A percentile compares a stretch with the other conserved stretches of the same genome.
Conservation (phyloP, 2,329 filamentous ascomycete genomes). For the Fusarium pilosicola region DNA sequence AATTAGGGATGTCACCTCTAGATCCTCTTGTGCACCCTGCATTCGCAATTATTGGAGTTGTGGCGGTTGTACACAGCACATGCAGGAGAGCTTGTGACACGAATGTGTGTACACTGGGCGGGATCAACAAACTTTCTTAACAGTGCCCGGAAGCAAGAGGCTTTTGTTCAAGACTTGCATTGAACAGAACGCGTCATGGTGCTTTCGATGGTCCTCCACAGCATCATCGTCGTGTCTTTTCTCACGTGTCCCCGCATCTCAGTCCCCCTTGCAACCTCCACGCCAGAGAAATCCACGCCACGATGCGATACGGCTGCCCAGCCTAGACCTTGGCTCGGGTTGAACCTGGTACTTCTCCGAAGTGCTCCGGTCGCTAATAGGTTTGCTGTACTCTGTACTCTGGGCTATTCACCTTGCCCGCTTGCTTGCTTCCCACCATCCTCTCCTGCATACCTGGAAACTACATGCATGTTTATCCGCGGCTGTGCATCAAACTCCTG, state of each 20-base stretch:
- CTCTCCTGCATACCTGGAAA: constrained; percentile 35
- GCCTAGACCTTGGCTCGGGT: constrained; percentile 33
- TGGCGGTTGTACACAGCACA: constrained; percentile 4
- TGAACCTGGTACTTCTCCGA: constrained; percentile 38
- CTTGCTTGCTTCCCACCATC: constrained; percentile 38
- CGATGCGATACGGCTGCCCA: constrained; percentile 38
- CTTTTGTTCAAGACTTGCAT: constrained; percentile 23
- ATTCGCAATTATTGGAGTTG: constrained; percentile 4
- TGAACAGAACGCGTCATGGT: constrained; percentile 39
- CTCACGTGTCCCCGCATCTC: constrained; percentile 47
- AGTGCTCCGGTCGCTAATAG: constrained; percentile 11
- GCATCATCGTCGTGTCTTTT: constrained; percentile 38
- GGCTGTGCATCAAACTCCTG: constrained; percentile 41
- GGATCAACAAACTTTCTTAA: constrained; percentile 16
- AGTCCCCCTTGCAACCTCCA: constrained; percentile 40
- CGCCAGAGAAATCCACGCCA: constrained; percentile 38
- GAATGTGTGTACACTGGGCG: not conserved
- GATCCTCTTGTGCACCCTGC: constrained; percentile 14
- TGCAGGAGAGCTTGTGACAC: constrained; percentile 24
- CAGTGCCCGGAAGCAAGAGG: constrained; percentile 13
- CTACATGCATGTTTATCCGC: constrained; percentile 43
- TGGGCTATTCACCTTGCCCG: constrained; percentile 10
- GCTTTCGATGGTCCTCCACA: constrained; percentile 27
- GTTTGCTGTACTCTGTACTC: constrained; percentile 27
- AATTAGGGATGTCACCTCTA: constrained; percentile 18